These are phyloP conservation scores for Ophidiomyces ophidiicola DNA, from an alignment of 2,329 filamentous ascomycete genomes.

Conservation along the genomic window DNA sequence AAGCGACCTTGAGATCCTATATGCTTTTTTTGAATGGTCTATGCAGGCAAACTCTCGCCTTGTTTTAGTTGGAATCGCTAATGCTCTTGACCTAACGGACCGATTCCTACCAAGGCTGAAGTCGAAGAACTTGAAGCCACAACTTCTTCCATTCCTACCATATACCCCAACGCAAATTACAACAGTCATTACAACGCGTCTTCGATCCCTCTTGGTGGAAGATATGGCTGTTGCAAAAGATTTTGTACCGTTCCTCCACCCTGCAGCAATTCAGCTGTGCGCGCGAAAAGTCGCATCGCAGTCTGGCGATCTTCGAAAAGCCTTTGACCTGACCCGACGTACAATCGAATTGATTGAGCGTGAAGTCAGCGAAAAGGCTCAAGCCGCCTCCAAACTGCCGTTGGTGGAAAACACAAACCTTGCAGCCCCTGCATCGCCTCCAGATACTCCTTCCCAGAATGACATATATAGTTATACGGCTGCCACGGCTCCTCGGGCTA, in stretches of 20 bases:
- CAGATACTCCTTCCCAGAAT: constrained; percentile 33
- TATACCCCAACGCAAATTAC: constrained; percentile 84
- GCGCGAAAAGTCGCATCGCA: constrained; percentile 90
- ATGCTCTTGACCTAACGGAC: constrained; percentile 89
- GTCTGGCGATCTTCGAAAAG: constrained; percentile 86
- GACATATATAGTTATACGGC: constrained; percentile 49
- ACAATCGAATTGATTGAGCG: constrained; percentile 80
- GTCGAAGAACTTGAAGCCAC: constrained; percentile 79
- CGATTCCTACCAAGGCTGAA: constrained; percentile 89
- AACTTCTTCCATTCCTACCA: constrained; percentile 79
- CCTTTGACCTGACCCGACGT: constrained; percentile 83
- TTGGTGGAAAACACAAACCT: constrained; percentile 73
- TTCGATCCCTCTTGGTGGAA: constrained; percentile 57
- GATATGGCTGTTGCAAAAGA: constrained; percentile 35
- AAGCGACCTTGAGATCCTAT: constrained; percentile 75
- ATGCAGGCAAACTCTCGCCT: constrained; percentile 68
- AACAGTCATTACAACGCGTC: constrained; percentile 68
- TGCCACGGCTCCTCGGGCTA: constrained; percentile 74
- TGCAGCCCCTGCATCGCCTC: constrained; percentile 42
- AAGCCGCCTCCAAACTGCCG: constrained; percentile 55
- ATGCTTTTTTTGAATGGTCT: constrained; percentile 95
- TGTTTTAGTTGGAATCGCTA: constrained; percentile 82
- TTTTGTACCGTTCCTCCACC: constrained; percentile 79
- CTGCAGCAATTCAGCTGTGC: constrained; percentile 84
- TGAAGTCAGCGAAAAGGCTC: constrained; percentile 60